Conservation (phyloP, 192 early-diverging fungal species). For the Cetraspora pellucida region DNA sequence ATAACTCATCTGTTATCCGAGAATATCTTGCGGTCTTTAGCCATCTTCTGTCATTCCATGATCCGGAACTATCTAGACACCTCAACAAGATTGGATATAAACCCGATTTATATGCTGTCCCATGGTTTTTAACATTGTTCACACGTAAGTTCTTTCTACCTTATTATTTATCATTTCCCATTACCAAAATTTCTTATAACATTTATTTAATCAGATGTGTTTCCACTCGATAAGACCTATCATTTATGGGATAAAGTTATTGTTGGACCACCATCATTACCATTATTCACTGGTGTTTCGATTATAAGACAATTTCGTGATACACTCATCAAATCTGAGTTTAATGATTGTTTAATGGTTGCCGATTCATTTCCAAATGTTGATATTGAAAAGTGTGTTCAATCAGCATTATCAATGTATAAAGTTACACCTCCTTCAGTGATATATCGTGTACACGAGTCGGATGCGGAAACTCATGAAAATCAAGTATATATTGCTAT, state of each 20-base stretch:
- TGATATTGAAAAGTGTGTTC: constrained; percentile 72
- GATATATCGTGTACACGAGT: constrained; percentile 40
- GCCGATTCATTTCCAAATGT: constrained; percentile 65
- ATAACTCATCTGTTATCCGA: constrained; percentile 70
- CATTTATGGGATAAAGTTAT: constrained; percentile 79
- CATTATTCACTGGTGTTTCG: constrained; percentile 67
- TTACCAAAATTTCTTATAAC: neutral
- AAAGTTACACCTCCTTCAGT: constrained; percentile 72
- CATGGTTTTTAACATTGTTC: constrained; percentile 84
- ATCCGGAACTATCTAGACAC: constrained; percentile 72
- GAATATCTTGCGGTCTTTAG: constrained; percentile 70
- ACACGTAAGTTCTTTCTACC: constrained; percentile 59
- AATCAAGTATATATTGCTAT: neutral
- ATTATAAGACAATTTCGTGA: constrained; percentile 72
- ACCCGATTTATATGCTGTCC: constrained; percentile 77
- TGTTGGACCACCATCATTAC: constrained; percentile 63
- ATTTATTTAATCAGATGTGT: constrained; percentile 60
- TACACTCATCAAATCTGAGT: constrained; percentile 63
- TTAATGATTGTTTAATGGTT: constrained; percentile 64
- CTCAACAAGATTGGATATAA: constrained; percentile 61
- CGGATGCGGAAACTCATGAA: constrained; percentile 35
- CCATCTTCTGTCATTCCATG: constrained; percentile 69
- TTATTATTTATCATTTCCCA: constrained; percentile 21
- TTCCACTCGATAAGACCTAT: constrained; percentile 79
- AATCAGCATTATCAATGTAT: constrained; percentile 61